These are phyloP conservation scores for Triticum timopheevii DNA, from an alignment of 176 grass and related monocot species.

Conservation along the genomic window DNA sequence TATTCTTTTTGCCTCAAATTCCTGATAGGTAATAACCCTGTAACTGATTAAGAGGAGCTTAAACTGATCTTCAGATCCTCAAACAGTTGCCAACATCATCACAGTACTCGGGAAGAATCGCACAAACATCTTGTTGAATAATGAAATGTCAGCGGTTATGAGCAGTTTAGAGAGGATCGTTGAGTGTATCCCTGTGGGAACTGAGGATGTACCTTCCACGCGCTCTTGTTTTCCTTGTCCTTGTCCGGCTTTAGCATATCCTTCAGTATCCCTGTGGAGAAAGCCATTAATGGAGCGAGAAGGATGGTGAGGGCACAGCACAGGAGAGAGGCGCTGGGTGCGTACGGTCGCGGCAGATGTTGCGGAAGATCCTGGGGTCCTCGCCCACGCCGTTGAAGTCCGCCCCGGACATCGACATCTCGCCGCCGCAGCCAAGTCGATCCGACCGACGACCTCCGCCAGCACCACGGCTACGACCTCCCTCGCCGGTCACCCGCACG, in stretches of 20 bases:
- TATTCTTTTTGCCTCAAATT: background rate
- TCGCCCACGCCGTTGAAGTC: constrained; percentile 59
- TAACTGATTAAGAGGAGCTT: background rate
- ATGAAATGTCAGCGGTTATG: background rate
- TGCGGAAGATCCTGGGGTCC: constrained; percentile 83
- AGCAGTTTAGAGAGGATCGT: background rate
- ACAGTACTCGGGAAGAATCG: background rate
- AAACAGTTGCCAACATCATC: background rate
- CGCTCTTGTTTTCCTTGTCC: constrained; percentile 61
- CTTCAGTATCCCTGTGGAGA: constrained; percentile 61
- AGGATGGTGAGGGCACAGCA: too few relatives aligned
- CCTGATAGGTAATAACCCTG: background rate
- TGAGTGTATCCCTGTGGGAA: too few relatives aligned
- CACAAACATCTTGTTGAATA: background rate
- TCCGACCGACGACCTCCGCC: too few relatives aligned
- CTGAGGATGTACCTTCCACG: constrained; percentile 65
- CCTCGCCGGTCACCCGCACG: background rate
- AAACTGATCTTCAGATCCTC: background rate
- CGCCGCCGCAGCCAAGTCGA: background rate
- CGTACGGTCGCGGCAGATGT: constrained; percentile 79
- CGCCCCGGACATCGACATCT: constrained; percentile 69
- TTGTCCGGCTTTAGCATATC: constrained; percentile 79
- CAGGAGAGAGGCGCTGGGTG: background rate
- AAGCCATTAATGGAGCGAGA: background rate
- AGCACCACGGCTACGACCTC: background rate